Base-by-base conservation (phyloP, 2,329 filamentous ascomycete species). In the Harringtonia aguacate region DNA sequence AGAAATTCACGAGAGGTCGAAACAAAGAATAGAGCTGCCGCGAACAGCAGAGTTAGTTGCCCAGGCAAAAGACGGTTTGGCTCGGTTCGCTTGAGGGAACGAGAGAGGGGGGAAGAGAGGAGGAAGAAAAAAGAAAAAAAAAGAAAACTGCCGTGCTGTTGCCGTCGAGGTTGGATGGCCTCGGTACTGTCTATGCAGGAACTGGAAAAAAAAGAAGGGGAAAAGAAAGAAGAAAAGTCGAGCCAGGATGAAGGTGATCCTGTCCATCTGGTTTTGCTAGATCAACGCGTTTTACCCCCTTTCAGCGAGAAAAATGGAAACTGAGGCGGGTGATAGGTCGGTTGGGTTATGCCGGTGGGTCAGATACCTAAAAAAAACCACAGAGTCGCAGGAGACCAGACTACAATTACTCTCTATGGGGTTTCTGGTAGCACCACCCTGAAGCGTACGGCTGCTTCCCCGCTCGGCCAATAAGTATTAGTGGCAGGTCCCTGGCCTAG, bases 271-370 rank as follows among this genome's bases (percentile, higher is more conserved):
- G 24, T 27, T 39, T 27, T 33, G 36, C 29, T 38, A 4, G 36
- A 24, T 39, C 12, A 28, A 44, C 42, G 42, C 42, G 42, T 44
- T 44, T 44, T 33, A 22, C 37, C 36, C 31, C 43, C 29, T 41
- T 38, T 29, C 17, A n/a, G 20, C 3, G 7, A 38, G 24, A 31
- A 47, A 40, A 38, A 41, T 28, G 24, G 31, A 38, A 33, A 37
- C 39, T 27, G 38, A 24, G 38, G 38, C 9, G 37, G 22, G 10
- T 35, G 36, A 18, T 36, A 44, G 46, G 35, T 39, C 39, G 44
- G 47, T 42, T 48, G 46, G 48, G 44, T 43, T 39, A 13, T 44
- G 13, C n/a, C 20, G 43, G 47, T 49, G 49, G 49, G 39, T 37
- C 47, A 24, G 14, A 34, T 33, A 45, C 47, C 38, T 45, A 44